Evolutionary conservation across 192 early-diverging fungal genomes (phyloP).

Genomic region (Backusella westeae): DNA sequence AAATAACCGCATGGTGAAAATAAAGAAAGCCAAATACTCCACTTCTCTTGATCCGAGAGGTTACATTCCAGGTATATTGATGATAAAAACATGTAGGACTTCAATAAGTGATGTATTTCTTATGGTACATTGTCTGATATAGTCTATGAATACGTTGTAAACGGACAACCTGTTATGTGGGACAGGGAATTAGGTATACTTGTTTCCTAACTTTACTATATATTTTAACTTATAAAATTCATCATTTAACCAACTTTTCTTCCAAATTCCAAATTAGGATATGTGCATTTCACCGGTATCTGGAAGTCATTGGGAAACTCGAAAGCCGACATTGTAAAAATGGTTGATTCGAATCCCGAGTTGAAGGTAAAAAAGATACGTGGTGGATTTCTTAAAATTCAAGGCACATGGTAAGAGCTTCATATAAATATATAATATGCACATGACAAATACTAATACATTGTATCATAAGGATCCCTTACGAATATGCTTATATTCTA

Average conservation of each 20-base stretch:
- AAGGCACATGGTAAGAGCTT: constrained; percentile 50
- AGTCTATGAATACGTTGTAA: constrained; percentile 59
- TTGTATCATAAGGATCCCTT: constrained; percentile 28
- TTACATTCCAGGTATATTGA: constrained; percentile 55
- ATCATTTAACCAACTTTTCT: background rate
- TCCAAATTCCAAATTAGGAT: constrained; percentile 26
- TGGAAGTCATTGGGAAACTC: constrained; percentile 60
- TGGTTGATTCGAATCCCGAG: constrained; percentile 58
- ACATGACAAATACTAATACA: background rate
- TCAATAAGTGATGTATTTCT: background rate
- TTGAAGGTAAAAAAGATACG: constrained; percentile 59
- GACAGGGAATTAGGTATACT: constrained; percentile 48
- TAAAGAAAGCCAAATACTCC: constrained; percentile 58
- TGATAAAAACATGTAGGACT: background rate
- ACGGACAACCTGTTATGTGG: constrained; percentile 63
- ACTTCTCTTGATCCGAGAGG: constrained; percentile 59
- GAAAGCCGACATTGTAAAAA: constrained; percentile 60
- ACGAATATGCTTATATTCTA: constrained; percentile 40
- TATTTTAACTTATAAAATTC: background rate
- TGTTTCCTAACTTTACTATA: background rate
- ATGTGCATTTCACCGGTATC: constrained; percentile 61
- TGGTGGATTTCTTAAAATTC: constrained; percentile 61
- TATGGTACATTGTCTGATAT: background rate
- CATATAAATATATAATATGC: background rate
- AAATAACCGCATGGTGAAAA: constrained; percentile 16